A percentile compares a stretch with the other conserved stretches of the same genome.
These are phyloP conservation scores for Fusarium stilboides DNA, from an alignment of 2,329 filamentous ascomycete species.

Conservation along the genomic window DNA sequence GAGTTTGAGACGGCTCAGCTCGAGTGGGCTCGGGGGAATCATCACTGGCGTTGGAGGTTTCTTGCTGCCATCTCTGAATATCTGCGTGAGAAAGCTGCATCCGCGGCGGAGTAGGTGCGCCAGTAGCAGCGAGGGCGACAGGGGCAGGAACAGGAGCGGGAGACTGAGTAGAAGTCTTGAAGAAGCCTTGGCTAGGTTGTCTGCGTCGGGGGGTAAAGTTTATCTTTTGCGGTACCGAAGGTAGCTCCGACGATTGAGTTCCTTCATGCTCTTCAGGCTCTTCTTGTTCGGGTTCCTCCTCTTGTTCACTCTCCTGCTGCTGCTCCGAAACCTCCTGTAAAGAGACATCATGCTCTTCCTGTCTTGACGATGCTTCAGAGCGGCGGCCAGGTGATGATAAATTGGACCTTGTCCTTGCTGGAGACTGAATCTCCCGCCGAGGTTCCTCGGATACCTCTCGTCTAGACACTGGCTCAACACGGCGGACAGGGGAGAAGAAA, in stretches of 20 bases:
- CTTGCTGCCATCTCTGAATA: conserved; percentile 60
- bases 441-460: conserved; percentile 26
- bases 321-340: conserved; percentile 17
- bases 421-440: conserved; percentile 53
- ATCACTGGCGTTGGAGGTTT: conserved; percentile 58
- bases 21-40: conserved; percentile 54
- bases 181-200: conserved; percentile 57
- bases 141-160: conserved; percentile 12
- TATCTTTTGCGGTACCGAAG: conserved; percentile 62
- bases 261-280: conserved; percentile 53
- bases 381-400: conserved; percentile 54
- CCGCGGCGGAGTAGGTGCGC: conserved; percentile 54
- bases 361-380: conserved; percentile 4
- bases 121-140: conserved; percentile 38
- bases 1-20: conserved; percentile 49
- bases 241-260: conserved; percentile 43
- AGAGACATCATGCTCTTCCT: conserved; percentile 18
- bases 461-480: conserved; percentile 13
- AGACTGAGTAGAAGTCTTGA: conserved; percentile 52
- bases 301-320: conserved; percentile 5
- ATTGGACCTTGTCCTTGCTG: conserved; percentile 51
- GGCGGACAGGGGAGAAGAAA: conserved; percentile 56
- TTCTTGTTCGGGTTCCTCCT: conserved; percentile 19
- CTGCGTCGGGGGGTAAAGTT: conserved; percentile 64
- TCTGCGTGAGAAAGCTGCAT: conserved; percentile 61